Evolutionary conservation across 192 early-diverging fungal species (phyloP), one percentile per base, ranked within the genome.

Genomic region (Coemansia sp.): DNA sequence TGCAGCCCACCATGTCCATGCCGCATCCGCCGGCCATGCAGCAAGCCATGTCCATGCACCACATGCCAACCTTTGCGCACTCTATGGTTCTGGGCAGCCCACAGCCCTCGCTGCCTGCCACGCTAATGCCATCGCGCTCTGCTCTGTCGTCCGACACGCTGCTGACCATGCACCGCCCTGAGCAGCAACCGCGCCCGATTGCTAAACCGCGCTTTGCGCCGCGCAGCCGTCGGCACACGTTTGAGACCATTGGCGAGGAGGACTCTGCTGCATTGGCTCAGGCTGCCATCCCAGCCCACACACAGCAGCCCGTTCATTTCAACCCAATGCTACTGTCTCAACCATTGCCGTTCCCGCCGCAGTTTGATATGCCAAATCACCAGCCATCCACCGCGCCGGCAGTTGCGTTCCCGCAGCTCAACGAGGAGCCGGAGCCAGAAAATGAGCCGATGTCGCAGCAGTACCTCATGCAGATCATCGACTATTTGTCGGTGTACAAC

Each of bases 401-500:
- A 3, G 49, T 73, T 12, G 67, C 70, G 14, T 79, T 79, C 67
- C 76, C 76, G 35, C 76, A 73, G 52, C 76, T 79, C 15, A 51
- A 57, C 43, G 76, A 79, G 27, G 70, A 79, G 23, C 56, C 27
- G 29, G 54, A 65, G 51, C 57, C 14, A 4, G 64, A 65, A 24
- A 11, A 58, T 8, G 69, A 72, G 25, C 66, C 62, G 43, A 62
- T 69, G 45, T 70, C 70, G 51, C 72, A 63, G 65, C 71, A 80
- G 62, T 69, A 71, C 39, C 41, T 80, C n/a, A 70, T 80, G 68
- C 77, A 80, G 68, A 56, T 80, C 62, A 80, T 80, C 41, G 77
- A 80, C 72, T 80, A 80, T 37, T 58, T 80, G 14, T 67, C 77
- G 1, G 58, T 56, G 14, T 80, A 65, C 65, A 70, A 71, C 58